These are phyloP conservation scores for Xylaria grammica DNA, from an alignment of 495 filamentous ascomycete species.

Conservation along the genomic window DNA sequence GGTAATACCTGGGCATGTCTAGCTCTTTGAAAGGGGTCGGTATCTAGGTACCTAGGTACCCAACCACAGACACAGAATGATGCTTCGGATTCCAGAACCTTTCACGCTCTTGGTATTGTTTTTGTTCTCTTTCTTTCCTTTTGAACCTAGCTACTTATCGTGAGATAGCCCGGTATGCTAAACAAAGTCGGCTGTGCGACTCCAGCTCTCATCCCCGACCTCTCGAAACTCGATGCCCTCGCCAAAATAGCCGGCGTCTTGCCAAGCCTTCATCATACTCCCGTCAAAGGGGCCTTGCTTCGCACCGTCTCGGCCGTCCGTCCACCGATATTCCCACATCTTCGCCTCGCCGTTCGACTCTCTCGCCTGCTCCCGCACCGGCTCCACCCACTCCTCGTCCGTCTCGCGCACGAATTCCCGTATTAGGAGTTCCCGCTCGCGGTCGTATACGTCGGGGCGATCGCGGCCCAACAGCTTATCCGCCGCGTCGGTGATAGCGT, in stretches of 20 bases:
- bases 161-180: neutral
- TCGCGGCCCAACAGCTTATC: conserved; percentile 82
- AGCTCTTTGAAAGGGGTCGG: too few relatives aligned
- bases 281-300: conserved; percentile 87
- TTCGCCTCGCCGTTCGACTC: conserved; percentile 34
- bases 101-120: too few relatives aligned
- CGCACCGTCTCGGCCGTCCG: conserved; percentile 81
- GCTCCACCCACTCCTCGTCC: conserved; percentile 89
- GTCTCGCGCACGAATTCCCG: conserved; percentile 86
- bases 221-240: conserved; percentile 88
- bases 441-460: conserved; percentile 86
- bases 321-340: conserved; percentile 93
- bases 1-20: too few relatives aligned
- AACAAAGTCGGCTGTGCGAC: conserved; percentile 63
- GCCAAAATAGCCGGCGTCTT: conserved; percentile 89
- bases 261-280: conserved; percentile 84
- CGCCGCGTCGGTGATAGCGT: conserved; percentile 84
- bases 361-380: conserved; percentile 33
- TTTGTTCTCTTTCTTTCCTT: neutral
- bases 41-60: too few relatives aligned
- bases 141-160: neutral
- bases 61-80: too few relatives aligned
- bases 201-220: conserved; percentile 69
- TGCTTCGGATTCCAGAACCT: too few relatives aligned
- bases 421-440: conserved; percentile 81